These are phyloP conservation scores for Uncinocarpus reesii DNA, from an alignment of 2,329 filamentous ascomycete species.

Conservation along the genomic window DNA sequence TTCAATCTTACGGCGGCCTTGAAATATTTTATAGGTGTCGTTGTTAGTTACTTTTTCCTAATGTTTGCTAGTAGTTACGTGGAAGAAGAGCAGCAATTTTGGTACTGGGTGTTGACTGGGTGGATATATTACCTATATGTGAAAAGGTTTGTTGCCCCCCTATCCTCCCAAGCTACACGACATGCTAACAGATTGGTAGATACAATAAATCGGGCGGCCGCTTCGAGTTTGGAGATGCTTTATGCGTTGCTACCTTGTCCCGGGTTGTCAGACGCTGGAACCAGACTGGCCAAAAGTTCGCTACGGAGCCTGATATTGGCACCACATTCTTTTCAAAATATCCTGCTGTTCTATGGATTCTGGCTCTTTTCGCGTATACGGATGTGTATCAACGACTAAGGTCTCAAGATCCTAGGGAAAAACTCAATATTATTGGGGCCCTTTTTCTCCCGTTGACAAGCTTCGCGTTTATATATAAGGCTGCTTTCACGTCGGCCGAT, in stretches of 20 bases:
- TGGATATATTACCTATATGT: conserved; percentile 42
- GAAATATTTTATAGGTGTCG: conserved; percentile 41
- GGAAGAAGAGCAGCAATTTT: conserved; percentile 96
- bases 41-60: conserved; percentile 62
- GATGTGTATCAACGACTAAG: conserved; percentile 43
- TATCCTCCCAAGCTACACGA: background rate
- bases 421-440: conserved; percentile 4
- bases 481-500: conserved; percentile 78
- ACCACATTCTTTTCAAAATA: conserved; percentile 57
- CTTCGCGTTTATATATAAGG: conserved; percentile 70
- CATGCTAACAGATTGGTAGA: conserved; percentile 4
- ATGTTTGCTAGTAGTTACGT: conserved; percentile 99
- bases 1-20: conserved; percentile 24
- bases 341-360: conserved; percentile 59
- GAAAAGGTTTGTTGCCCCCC: conserved; percentile 21
- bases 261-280: conserved; percentile 75
- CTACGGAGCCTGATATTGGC: conserved; percentile 80
- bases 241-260: conserved; percentile 50
- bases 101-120: conserved; percentile 70
- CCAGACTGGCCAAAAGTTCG: conserved; percentile 92
- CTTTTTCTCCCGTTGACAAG: conserved; percentile 26
- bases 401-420: conserved; percentile 7
- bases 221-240: conserved; percentile 15
- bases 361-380: conserved; percentile 61
- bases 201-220: conserved; percentile 8